These are phyloP conservation scores for Salix arbutifolia DNA, from an alignment of 345 rosid species.

Conservation along the genomic window DNA sequence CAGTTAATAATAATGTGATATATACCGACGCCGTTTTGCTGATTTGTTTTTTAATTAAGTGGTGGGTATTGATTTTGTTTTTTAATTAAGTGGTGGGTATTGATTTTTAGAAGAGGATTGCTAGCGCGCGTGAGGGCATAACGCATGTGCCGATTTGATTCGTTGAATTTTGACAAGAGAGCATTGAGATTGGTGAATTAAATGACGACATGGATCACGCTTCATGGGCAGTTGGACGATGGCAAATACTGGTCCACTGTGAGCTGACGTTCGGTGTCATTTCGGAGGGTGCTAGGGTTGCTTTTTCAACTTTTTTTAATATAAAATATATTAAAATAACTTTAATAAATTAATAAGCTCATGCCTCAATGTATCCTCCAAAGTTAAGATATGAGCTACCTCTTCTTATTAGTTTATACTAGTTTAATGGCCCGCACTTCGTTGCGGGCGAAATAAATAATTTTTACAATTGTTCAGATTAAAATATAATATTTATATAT, in stretches of 20 bases:
- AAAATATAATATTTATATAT: no score
- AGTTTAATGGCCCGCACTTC: no score
- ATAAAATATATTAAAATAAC: no score
- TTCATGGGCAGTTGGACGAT: background rate
- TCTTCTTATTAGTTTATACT: no score
- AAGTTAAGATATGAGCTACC: no score
- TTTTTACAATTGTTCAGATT: no score
- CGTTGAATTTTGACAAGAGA: background rate
- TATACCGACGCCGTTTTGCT: background rate
- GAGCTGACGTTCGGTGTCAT: no score
- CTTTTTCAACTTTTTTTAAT: no score
- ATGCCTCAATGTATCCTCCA: no score
- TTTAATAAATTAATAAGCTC: no score
- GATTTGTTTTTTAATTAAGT: background rate
- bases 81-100: background rate
- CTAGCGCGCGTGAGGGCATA: background rate
- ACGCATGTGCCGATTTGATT: conserved; percentile 19
- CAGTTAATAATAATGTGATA: background rate
- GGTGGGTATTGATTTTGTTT: background rate
- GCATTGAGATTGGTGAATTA: background rate
- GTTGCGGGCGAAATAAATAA: no score
- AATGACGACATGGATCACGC: conserved; percentile 12
- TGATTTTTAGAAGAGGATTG: background rate
- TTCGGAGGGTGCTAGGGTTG: no score
- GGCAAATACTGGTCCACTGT: background rate